Base-by-base conservation (phyloP, 371 early-diverging fungal species). In the Vairimorpha apis region DNA sequence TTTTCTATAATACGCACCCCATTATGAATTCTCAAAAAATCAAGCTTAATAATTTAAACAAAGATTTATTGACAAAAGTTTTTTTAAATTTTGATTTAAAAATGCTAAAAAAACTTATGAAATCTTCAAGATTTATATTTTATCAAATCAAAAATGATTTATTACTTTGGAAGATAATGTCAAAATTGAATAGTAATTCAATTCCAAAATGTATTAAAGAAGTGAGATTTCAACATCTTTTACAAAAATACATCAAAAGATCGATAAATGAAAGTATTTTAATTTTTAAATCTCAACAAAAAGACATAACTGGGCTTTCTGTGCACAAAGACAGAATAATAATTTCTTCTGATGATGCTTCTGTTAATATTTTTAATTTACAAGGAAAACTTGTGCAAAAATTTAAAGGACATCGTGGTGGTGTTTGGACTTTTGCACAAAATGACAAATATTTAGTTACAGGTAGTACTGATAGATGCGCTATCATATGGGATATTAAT, bases 361-460 rank as follows among this genome's bases (percentile, higher is more conserved):
- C 69, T n/a, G 58, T 83, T n/a, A 73, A 79, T 41, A 66, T 76
- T 25, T 78, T 67, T 62, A 68, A 67, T 38, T 58, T 44, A 23
- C 21, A 51, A 0, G 93, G 94, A 18, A 79, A 83, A 23, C 78
- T 87, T 10, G 83, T 87, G 60, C 84, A 85, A 49, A 77, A 75
- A 37, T 85, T 95, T 21, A 84, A 83, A 14, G 95, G 95, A 5
- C 97, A 97, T 81, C 91, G 90, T 27, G 95, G 95, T 35, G 96
- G 97, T 56, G 94, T 97, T 1, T 97, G 98, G 98, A 91, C 94
- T 0, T 85, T 97, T 63, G 89, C 91, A 67, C 90, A 90, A 71
- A 87, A 87, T 38, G 89, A 89, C 49, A 88, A 90, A 59, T 87
- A 90, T 0, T 85, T 96, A 0, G 92, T 94, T 2, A 90, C 90